These are phyloP conservation scores for Tricholoma furcatifolium DNA, from an alignment of 768 basidiomycete species.

Conservation along the genomic window DNA sequence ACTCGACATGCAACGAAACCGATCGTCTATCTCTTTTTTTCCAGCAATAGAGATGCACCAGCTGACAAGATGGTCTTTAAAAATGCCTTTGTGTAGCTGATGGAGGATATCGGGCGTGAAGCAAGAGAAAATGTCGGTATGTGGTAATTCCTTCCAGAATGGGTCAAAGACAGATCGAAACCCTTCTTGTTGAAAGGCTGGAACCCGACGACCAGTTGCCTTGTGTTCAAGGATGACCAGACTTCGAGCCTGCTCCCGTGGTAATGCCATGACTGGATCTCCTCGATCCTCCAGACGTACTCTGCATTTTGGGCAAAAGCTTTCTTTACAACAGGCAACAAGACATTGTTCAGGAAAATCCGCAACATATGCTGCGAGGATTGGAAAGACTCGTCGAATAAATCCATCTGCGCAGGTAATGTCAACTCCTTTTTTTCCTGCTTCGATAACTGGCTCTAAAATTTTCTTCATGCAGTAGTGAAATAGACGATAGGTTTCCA, in stretches of 20 bases:
- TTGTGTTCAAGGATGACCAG: neutral
- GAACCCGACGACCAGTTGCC: neutral
- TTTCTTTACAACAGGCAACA: too few relatives aligned
- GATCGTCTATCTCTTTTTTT: slow-evolving; percentile 30
- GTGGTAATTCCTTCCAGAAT: slow-evolving; percentile 40
- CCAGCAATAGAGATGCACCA: slow-evolving; percentile 28
- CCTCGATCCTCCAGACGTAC: slow-evolving; percentile 19
- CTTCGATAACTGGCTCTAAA: slow-evolving; percentile 26
- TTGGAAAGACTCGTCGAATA: slow-evolving; percentile 24
- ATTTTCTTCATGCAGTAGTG: slow-evolving; percentile 30
- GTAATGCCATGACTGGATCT: neutral
- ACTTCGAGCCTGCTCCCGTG: neutral
- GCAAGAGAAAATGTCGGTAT: slow-evolving; percentile 33
- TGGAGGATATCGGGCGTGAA: slow-evolving; percentile 43
- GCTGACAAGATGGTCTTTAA: slow-evolving; percentile 40
- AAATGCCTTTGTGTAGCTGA: slow-evolving; percentile 46
- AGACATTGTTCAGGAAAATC: too few relatives aligned
- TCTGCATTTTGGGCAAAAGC: slow-evolving; percentile 26
- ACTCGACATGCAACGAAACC: slow-evolving; percentile 36
- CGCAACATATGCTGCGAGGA: too few relatives aligned
- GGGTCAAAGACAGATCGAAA: slow-evolving; percentile 22
- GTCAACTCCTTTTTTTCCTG: slow-evolving; percentile 30
- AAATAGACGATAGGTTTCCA: slow-evolving; percentile 27
- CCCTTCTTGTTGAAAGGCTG: slow-evolving; percentile 13
- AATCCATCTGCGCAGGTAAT: slow-evolving; percentile 31